Percentiles rank a stretch among this genome's conserved stretches.
These are phyloP conservation scores for Oryza longistaminata DNA, from an alignment of 176 grass and related monocot species.

Conservation along the genomic window DNA sequence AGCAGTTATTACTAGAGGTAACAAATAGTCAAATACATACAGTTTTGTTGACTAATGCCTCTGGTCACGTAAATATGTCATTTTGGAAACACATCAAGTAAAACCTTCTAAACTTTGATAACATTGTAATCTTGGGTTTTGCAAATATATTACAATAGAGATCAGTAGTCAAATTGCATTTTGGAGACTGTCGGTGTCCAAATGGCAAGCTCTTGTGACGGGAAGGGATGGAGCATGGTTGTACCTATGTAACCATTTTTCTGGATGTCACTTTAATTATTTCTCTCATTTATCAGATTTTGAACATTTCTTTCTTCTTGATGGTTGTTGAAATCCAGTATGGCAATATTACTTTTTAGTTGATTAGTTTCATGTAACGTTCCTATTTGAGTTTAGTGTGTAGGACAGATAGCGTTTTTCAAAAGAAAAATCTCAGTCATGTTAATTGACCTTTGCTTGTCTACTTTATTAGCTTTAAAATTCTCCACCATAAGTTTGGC, in stretches of 20 bases:
- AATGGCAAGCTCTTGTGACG: not conserved
- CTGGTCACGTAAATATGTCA: not conserved
- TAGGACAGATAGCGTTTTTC: not conserved
- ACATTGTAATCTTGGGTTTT: not conserved
- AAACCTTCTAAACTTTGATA: not conserved
- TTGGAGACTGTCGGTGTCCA: not conserved
- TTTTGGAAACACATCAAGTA: not conserved
- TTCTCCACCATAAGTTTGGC: conserved; percentile 25
- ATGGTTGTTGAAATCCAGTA: conserved; percentile 18
- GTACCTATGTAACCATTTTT: conserved; percentile 10
- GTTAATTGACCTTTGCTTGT: not conserved
- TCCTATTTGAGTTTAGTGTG: not conserved
- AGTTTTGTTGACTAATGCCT: not conserved
- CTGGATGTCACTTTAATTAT: conserved; percentile 16
- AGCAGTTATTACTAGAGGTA: conserved; percentile 89
- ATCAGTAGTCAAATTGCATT: not conserved
- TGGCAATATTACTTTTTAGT: not conserved
- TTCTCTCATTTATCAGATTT: not conserved
- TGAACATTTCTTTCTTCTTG: conserved; percentile 17
- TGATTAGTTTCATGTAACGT: conserved; percentile 22
- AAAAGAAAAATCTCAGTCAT: not conserved
- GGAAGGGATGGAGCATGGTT: not conserved
- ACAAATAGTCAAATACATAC: not conserved
- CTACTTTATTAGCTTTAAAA: conserved; percentile 13
- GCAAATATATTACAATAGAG: not conserved